Conservation (phyloP, 2,329 filamentous ascomycete genomes). For the Lachnellula suecica region DNA sequence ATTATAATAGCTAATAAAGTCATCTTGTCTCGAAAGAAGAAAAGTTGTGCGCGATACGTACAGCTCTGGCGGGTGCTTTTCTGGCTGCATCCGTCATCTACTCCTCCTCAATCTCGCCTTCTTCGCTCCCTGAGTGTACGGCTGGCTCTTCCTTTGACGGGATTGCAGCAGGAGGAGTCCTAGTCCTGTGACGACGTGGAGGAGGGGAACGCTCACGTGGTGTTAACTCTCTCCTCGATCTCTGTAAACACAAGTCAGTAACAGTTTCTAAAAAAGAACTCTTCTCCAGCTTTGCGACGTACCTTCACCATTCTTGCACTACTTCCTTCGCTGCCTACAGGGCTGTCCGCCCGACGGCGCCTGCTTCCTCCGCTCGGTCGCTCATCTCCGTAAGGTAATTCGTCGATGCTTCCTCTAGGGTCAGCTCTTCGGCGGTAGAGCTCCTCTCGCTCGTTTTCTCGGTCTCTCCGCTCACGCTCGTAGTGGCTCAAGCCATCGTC, state of each 20-base stretch:
- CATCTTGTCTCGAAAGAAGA: slow-evolving; percentile 30
- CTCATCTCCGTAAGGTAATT: slow-evolving; percentile 87
- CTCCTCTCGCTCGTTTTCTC: slow-evolving; percentile 87
- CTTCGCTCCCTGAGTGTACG: slow-evolving; percentile 77
- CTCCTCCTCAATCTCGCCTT: slow-evolving; percentile 95
- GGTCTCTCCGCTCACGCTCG: slow-evolving; percentile 81
- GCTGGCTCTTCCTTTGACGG: slow-evolving; percentile 45
- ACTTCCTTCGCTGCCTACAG: slow-evolving; percentile 46
- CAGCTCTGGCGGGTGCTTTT: slow-evolving; percentile 20
- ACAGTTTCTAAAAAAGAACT: not conserved
- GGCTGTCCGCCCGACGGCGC: slow-evolving; percentile 77
- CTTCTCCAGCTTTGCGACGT: slow-evolving; percentile 4
- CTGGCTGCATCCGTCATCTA: slow-evolving; percentile 27
- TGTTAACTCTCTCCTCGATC: slow-evolving; percentile 57
- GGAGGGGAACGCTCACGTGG: slow-evolving; percentile 59
- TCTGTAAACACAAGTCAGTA: slow-evolving; percentile 38
- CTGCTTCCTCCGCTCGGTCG: slow-evolving; percentile 59
- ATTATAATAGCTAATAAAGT: slow-evolving; percentile 28
- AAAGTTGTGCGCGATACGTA: slow-evolving; percentile 36
- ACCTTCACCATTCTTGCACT: slow-evolving; percentile 66
- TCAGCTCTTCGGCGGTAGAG: slow-evolving; percentile 79
- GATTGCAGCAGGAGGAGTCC: slow-evolving; percentile 46
- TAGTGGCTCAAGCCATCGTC: slow-evolving; percentile 67
- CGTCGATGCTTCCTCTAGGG: slow-evolving; percentile 76
- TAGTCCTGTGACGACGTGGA: slow-evolving; percentile 55